Evolutionary conservation across 352 stramenopile species (phyloP).

Genomic region (Phytophthora aleatoria): DNA sequence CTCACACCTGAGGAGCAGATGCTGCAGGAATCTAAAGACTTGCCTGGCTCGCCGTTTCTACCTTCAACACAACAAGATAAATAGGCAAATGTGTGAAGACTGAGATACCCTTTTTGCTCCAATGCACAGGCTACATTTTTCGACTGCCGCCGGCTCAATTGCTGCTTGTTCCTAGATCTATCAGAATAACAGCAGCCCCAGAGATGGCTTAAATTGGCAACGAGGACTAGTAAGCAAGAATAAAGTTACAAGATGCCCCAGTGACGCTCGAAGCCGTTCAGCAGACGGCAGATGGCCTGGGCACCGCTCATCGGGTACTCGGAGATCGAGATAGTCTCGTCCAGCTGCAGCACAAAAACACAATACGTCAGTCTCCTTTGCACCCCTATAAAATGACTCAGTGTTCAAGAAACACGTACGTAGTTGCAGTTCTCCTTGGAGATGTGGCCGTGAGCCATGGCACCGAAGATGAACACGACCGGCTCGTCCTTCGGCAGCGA

Average conservation of each 20-base stretch:
- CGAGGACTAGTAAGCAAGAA: conserved; percentile 5
- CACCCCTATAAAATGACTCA: background rate
- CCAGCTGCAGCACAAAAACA: conserved; percentile 62
- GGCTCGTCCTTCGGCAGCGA: conserved; percentile 90
- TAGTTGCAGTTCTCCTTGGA: conserved; percentile 97
- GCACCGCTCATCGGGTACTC: conserved; percentile 98
- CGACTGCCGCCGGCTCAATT: conserved; percentile 2
- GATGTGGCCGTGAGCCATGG: conserved; percentile 97
- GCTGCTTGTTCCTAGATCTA: conserved; percentile 8
- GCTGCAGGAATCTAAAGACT: conserved; percentile 92
- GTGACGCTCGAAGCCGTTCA: conserved; percentile 97
- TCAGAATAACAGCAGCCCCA: conserved; percentile 1
- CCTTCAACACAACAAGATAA: conserved; percentile 10
- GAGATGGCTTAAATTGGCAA: conserved; percentile 2
- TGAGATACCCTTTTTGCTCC: background rate
- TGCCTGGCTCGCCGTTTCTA: conserved; percentile 46
- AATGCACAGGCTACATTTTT: conserved; percentile 18
- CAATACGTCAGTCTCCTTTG: conserved; percentile 9
- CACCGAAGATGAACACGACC: conserved; percentile 98
- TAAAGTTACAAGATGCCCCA: conserved; percentile 97
- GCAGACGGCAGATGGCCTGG: conserved; percentile 95
- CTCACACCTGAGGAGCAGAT: conserved; percentile 93
- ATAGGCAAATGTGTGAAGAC: background rate
- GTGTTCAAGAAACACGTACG: conserved; percentile 48
- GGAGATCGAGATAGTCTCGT: conserved; percentile 97